A percentile compares a stretch with the other conserved stretches of the same genome.
phyloP scores from a whole-genome alignment of 352 stramenopile species.

The Globisporangium ultimum region DNA sequence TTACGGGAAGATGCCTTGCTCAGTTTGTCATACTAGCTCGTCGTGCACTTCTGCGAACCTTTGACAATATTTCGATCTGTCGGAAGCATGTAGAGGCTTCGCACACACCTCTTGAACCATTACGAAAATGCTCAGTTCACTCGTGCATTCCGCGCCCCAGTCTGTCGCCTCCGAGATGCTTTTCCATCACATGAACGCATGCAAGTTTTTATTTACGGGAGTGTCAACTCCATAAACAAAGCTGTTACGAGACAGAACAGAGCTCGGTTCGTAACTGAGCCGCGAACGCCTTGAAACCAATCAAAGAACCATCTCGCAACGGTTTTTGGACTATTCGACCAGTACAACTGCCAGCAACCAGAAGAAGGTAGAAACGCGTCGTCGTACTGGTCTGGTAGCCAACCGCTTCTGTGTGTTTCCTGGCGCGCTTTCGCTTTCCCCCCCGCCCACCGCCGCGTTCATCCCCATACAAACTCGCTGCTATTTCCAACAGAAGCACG shows the following conservation, averaged over 20 bases:
- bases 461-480: neutral
- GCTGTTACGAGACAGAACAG: neutral
- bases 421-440: neutral
- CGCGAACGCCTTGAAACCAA: constrained; percentile 13
- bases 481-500: neutral
- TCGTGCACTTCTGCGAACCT: too few species aligned
- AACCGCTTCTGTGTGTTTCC: neutral
- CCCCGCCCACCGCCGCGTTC: neutral
- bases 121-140: too few species aligned
- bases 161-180: too few species aligned
- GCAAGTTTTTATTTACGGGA: neutral
- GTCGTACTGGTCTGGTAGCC: too few species aligned
- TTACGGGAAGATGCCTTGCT: too few species aligned
- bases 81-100: too few species aligned
- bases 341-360: neutral
- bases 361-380: too few species aligned
- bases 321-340: constrained; percentile 1
- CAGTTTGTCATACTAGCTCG: too few species aligned
- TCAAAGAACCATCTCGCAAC: neutral
- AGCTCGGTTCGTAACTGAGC: neutral
- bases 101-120: too few species aligned
- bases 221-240: neutral
- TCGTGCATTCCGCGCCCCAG: too few species aligned
- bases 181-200: neutral
- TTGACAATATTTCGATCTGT: too few species aligned